These are phyloP conservation scores for Cryptococcus neoformans DNA, from an alignment of 1,284 basidiomycete species.

Conservation along the genomic window DNA sequence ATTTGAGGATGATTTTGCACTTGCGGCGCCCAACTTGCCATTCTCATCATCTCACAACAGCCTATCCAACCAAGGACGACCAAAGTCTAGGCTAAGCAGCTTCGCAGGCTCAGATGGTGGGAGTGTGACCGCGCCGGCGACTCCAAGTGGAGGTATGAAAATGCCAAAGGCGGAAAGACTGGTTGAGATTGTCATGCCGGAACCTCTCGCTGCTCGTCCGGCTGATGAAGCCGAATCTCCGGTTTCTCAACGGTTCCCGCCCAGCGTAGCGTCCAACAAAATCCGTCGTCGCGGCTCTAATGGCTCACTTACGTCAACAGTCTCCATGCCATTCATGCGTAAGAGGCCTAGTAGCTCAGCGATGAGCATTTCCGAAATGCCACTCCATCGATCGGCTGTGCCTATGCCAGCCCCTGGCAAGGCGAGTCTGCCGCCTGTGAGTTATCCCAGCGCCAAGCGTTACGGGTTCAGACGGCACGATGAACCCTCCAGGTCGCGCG, in stretches of 20 bases:
- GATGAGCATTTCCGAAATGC: constrained; percentile 1
- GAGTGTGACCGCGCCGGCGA: constrained; percentile 5
- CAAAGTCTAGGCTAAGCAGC: constrained; percentile 28
- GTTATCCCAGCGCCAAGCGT: constrained; percentile 46
- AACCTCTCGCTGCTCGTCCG: constrained; percentile 35
- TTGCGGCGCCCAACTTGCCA: constrained; percentile 16
- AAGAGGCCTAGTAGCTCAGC: constrained; percentile 23
- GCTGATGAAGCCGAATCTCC: constrained; percentile 5
- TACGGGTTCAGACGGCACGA: constrained; percentile 45
- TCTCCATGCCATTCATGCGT: constrained; percentile 33
- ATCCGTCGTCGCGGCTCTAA: constrained; percentile 34
- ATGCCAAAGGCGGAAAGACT: constrained; percentile 41
- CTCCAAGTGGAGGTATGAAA: constrained; percentile 9
- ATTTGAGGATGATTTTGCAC: constrained; percentile 42
- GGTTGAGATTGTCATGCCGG: constrained; percentile 49
- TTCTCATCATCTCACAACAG: constrained; percentile 33
- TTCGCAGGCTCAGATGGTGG: constrained; percentile 30
- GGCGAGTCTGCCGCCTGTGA: constrained; percentile 39
- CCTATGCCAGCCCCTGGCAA: constrained; percentile 32
- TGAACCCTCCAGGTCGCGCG: constrained; percentile 23
- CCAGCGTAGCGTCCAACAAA: neutral
- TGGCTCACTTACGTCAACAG: constrained; percentile 31
- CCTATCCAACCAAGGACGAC: constrained; percentile 15
- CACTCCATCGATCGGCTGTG: constrained; percentile 9
- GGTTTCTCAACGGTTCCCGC: neutral